Evolutionary conservation across 2,329 filamentous ascomycete genomes (phyloP), one percentile per base, ranked within the genome.

Genomic region (Fusarium anguioides): DNA sequence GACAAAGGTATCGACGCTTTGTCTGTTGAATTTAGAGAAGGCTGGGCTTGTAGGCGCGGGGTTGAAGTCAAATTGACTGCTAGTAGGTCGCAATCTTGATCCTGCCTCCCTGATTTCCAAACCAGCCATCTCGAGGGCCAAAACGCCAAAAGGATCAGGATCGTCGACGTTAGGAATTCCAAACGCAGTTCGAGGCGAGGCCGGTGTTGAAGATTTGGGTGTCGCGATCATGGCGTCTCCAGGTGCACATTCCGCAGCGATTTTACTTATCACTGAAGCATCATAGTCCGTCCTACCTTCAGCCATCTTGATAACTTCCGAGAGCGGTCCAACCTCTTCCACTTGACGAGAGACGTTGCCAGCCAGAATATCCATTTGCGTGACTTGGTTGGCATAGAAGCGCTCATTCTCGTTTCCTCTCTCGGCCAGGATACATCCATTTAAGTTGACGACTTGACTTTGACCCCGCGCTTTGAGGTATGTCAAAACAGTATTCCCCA

Each of bases 91-190:
- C 52, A 87, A 83, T 8, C 73, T 74, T 47, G 89, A 87, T 31
- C 93, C 94, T n/a, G 94, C 94, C 80, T 97, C 94, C 50, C 92
- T 87, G 68, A 98, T 96, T 71, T 95, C 92, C 55, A 97, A 82
- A 4, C 95, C 95, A 62, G 94, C 92, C 81, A 93, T 90, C 75
- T 97, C 93, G n/a, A 98, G 81, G 9, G 95, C 94, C 66, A 94
- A 86, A 24, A 97, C 91, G 23, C 95, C 95, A 74, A 92, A 98
- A 1, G 95, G 95, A 76, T 98, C 95, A 0, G 94, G 94, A 71
- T 98, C 95, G 53, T 94, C 88, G 5, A 82, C 80, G 65, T 90
- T 89, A 1, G 93, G 94, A 17, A 97, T 83, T 4, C 94, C 94
- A 79, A 97, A 97, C 3, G 81, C 80, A 27, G 83, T 78, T 66